Base-by-base conservation (phyloP, 345 rosid species). In the Rhizophora apiculata region DNA sequence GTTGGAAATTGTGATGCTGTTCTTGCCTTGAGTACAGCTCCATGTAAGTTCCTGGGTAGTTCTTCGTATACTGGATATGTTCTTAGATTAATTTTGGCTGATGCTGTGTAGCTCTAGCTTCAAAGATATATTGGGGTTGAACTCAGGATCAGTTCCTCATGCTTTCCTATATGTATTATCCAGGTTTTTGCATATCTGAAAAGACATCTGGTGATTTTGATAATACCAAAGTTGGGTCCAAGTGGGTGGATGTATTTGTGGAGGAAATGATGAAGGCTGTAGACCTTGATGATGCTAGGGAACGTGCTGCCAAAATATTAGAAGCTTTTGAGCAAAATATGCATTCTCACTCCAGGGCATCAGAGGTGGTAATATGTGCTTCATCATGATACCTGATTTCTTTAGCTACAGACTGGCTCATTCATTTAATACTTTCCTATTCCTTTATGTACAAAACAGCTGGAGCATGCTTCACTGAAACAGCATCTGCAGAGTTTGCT, bases 231-330 rank as follows among this genome's bases (percentile, higher is more conserved):
- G 79, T 74, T 60, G 82, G 82, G 29, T 76, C 85, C 55, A 67
- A 70, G 32, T 85, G 89, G 85, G 89, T 83, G 57, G 85, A 85
- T 71, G 62, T 78, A 39, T 80, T 85, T 74, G 85, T 81, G 59
- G 73, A 75, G 34, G 85, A 83, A 76, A 85, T 83, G 86, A 70
- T 54, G 74, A 68, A 49, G 26, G 81, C 86, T 10, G 51, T 69
- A 19, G 67, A 79, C 73, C 39, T 71, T 59, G 81, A 77, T 64
- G 86, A 85, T 73, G 82, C 82, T 55, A 82, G 82, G 73, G 63
- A 54, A 9, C 83, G 82, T 48, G 76, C 80, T 39, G 74, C 71
- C 13, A 77, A 67, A 65, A 73, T 85, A 46, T 73, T 85, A 77
- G 86, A 82, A 57, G 78, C 79, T 55, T 73, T 85, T 60, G 86